These are phyloP conservation scores for Glomus cerebriforme DNA, from an alignment of 192 early-diverging fungal species.

Conservation along the genomic window DNA sequence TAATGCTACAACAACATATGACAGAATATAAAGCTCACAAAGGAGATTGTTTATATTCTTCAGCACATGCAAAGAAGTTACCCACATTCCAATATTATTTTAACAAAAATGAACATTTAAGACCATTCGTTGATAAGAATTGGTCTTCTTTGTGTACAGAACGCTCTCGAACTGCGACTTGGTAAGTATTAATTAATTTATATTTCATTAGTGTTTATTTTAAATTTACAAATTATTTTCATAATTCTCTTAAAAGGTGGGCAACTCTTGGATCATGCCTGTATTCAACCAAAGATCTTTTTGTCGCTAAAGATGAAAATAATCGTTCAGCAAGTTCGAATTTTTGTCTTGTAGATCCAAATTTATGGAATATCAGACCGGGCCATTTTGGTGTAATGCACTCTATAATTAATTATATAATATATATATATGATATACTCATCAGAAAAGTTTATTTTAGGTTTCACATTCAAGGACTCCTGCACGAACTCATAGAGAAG, in stretches of 20 bases:
- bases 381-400: constrained; percentile 45
- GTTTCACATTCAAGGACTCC: neutral
- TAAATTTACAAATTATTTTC: neutral
- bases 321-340: constrained; percentile 61
- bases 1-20: constrained; percentile 55
- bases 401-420: constrained; percentile 18
- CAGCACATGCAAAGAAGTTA: constrained; percentile 39
- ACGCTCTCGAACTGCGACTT: constrained; percentile 61
- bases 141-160: constrained; percentile 69
- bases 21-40: constrained; percentile 32
- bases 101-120: constrained; percentile 65
- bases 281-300: constrained; percentile 64
- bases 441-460: neutral
- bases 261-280: constrained; percentile 66
- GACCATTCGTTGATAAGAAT: constrained; percentile 64
- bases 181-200: constrained; percentile 38
- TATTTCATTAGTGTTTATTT: neutral
- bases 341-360: constrained; percentile 58
- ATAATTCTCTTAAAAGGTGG: constrained; percentile 54
- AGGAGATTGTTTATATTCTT: constrained; percentile 32
- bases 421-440: neutral
- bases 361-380: constrained; percentile 63
- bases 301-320: constrained; percentile 57
- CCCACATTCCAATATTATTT: constrained; percentile 56
- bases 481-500: neutral